Evolutionary conservation across 495 filamentous ascomycete species (phyloP).

Genomic region (Physcia stellaris): DNA sequence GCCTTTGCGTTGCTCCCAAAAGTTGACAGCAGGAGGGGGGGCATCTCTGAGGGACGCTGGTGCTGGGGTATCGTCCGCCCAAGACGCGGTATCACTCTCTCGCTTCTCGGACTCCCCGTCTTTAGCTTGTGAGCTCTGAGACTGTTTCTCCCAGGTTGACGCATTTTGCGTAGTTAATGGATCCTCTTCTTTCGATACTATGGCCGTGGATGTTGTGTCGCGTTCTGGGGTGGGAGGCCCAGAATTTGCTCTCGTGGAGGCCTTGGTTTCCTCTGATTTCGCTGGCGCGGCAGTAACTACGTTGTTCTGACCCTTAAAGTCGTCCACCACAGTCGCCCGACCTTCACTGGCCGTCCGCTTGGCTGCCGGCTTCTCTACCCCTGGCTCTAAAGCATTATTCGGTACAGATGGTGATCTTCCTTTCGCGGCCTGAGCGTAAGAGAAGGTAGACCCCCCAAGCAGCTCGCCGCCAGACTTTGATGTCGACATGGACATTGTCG

Average conservation of each 20-base stretch:
- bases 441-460: slow-evolving; percentile 47
- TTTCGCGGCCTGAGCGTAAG: slow-evolving; percentile 92
- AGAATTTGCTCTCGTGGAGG: slow-evolving; percentile 21
- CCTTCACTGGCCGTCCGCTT: slow-evolving; percentile 15
- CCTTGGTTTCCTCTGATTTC: neutral
- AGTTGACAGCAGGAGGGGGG: slow-evolving; percentile 65
- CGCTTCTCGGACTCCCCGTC: slow-evolving; percentile 34
- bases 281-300: neutral
- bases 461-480: no score
- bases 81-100: slow-evolving; percentile 18
- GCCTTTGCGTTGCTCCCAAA: slow-evolving; percentile 69
- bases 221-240: slow-evolving; percentile 54
- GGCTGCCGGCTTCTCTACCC: slow-evolving; percentile 16
- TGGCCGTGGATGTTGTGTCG: slow-evolving; percentile 49
- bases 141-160: slow-evolving; percentile 52
- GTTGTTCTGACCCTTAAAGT: slow-evolving; percentile 3
- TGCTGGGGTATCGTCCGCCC: slow-evolving; percentile 39
- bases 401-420: slow-evolving; percentile 37
- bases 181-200: slow-evolving; percentile 57
- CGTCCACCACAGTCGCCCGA: slow-evolving; percentile 8
- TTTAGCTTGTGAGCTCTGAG: slow-evolving; percentile 38
- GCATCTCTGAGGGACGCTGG: slow-evolving; percentile 61
- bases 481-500: no score
- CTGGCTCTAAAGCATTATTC: slow-evolving; percentile 24
- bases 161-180: slow-evolving; percentile 51